Base-by-base conservation (phyloP, 2,329 filamentous ascomycete species). In the Pezicula rhizophila region DNA sequence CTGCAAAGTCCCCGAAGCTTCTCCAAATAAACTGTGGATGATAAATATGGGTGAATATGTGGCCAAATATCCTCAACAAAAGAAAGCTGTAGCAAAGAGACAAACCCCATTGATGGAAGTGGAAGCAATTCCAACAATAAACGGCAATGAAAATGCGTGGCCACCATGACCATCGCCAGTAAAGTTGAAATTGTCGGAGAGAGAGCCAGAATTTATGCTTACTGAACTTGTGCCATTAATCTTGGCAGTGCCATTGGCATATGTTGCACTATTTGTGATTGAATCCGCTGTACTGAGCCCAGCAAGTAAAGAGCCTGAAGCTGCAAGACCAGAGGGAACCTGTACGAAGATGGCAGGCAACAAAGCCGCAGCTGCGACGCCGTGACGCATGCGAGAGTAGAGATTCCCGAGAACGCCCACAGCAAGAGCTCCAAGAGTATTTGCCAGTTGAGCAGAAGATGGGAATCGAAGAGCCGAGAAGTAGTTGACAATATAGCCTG, bases 281-380 rank as follows among this genome's bases (percentile, higher is more conserved):
- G 75, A 69, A 52, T 84, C 71, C 0, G 81, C 80, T 5, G 72
- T 75, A 4, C 70, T 72, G 47, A 85, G 67, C 14, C 81, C 80
- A 7, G 77, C 75, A 5, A 84, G 64, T 15, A 84, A 66, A 12
- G 78, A 80, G 1, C 80, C 80, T 25, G 74, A 73, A 0, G 78
- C 78, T 3, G 80, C 80, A n/a, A 84, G 67, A 25, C 80, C 78
- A 17, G 76, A 79, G 0, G 80, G 80, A 23, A 84, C 80, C 54
- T 82, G 80, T 2, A 84, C 78, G 54, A 95, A 95, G 54, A 96
- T 95, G 5, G 86, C 90, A 0, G 90, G 90, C 8, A 96, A 70
- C 75, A 96, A 88, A 1, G 87, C 85, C 0, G 89, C 88, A 0
- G 89, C 89, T 0, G 90, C 90, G 2, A 95, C 78, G 1, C 76